Conservation (phyloP, 129 eudicot species). For the Dittrichia graveolens region DNA sequence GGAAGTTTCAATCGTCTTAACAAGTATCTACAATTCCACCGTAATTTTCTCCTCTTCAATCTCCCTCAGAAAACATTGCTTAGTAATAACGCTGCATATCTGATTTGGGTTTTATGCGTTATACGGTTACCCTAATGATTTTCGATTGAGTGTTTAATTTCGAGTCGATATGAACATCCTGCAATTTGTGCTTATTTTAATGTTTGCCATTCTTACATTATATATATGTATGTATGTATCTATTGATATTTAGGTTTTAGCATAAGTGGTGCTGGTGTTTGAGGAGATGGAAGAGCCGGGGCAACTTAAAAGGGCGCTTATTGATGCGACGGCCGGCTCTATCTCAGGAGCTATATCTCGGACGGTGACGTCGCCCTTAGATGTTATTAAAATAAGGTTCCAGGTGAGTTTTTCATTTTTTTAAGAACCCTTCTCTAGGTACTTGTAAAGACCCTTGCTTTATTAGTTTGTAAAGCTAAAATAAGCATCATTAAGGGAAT, state of each 20-base stretch:
- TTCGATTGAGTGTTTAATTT: neutral
- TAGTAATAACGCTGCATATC: slow-evolving; percentile 1
- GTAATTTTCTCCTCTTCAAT: neutral
- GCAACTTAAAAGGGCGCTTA: slow-evolving; percentile 71
- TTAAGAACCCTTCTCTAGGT: neutral
- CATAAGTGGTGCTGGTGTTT: slow-evolving; percentile 28
- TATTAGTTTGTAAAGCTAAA: neutral
- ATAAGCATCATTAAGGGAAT: neutral
- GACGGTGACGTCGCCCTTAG: slow-evolving; percentile 88
- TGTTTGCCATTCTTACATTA: neutral
- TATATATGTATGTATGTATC: neutral
- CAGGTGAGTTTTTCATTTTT: slow-evolving; percentile 51
- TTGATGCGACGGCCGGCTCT: slow-evolving; percentile 85
- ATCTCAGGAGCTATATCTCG: slow-evolving; percentile 90
- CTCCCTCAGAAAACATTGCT: neutral
- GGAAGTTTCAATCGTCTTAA: neutral
- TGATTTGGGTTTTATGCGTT: neutral
- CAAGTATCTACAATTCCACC: neutral
- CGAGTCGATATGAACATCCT: neutral
- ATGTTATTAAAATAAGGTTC: slow-evolving; percentile 91
- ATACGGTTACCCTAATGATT: slow-evolving; percentile 4
- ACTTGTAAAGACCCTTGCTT: neutral
- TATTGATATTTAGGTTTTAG: slow-evolving; percentile 36
- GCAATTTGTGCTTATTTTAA: slow-evolving; percentile 13
- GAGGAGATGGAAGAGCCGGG: slow-evolving; percentile 84